Percentiles rank a stretch among this genome's conserved stretches.
phyloP scores from a whole-genome alignment of 768 basidiomycete genomes.

The Phanerochaete carnosa region DNA sequence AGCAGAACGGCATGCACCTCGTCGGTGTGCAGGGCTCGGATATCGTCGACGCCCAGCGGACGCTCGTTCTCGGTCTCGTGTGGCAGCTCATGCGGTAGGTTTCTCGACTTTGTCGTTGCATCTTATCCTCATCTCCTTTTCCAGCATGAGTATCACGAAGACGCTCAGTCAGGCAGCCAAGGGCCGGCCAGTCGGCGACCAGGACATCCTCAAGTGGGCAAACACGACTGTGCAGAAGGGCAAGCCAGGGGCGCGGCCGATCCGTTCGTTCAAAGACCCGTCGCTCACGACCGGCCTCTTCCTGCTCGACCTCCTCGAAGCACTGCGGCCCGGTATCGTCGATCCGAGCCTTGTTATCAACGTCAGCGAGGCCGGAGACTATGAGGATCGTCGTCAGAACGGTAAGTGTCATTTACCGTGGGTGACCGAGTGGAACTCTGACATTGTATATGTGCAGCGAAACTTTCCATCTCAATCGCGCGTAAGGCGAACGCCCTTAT shows the following conservation, averaged over 20 bases:
- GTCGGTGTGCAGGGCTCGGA: conserved; percentile 98
- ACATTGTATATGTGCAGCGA: conserved; percentile 52
- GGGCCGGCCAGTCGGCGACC: conserved; percentile 86
- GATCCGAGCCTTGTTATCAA: conserved; percentile 77
- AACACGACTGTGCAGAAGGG: conserved; percentile 81
- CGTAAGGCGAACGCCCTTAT: conserved; percentile 95
- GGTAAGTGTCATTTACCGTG: conserved; percentile 46
- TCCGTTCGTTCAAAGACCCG: conserved; percentile 95
- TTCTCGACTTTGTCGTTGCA: neutral
- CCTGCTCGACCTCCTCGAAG: conserved; percentile 90
- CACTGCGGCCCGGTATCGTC: conserved; percentile 90
- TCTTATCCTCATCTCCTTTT: neutral
- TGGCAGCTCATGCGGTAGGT: conserved; percentile 95
- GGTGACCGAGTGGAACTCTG: neutral
- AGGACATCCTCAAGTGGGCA: conserved; percentile 95
- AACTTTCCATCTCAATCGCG: conserved; percentile 97
- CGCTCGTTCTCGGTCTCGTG: conserved; percentile 90
- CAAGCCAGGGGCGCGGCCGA: conserved; percentile 54
- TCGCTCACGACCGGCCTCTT: conserved; percentile 84
- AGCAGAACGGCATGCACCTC: conserved; percentile 90
- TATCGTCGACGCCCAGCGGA: conserved; percentile 91
- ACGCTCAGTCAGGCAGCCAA: conserved; percentile 78
- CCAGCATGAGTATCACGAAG: conserved; percentile 83
- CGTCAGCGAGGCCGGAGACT: conserved; percentile 58
- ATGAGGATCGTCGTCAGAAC: conserved; percentile 90